A percentile compares a stretch with the other conserved stretches of the same genome.
phyloP scores from a whole-genome alignment of 495 filamentous ascomycete genomes.

The Parathielavia appendiculata region DNA sequence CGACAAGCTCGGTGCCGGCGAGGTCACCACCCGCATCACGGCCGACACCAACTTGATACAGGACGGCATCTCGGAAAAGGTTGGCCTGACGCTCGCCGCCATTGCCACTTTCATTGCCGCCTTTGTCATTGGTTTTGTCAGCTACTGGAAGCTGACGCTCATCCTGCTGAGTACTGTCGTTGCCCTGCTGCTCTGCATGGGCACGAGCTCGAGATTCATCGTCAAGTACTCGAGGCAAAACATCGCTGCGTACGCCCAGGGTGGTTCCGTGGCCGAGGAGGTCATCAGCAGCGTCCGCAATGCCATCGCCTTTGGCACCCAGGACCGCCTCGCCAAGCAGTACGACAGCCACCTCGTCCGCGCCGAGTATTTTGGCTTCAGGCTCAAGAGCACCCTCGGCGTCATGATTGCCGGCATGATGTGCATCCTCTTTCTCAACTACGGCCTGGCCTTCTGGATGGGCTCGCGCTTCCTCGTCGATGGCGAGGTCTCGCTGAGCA shows the following conservation, averaged over 20 bases:
- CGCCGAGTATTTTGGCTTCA: constrained; percentile 74
- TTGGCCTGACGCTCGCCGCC: constrained; percentile 68
- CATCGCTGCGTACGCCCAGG: constrained; percentile 70
- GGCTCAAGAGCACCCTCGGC: constrained; percentile 62
- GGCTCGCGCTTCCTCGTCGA: constrained; percentile 72
- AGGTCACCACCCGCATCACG: constrained; percentile 89
- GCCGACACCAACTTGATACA: constrained; percentile 85
- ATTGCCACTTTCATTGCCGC: constrained; percentile 76
- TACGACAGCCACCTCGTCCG: constrained; percentile 69
- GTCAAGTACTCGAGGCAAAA: constrained; percentile 73
- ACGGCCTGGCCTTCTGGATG: constrained; percentile 93
- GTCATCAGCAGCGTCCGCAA: constrained; percentile 92
- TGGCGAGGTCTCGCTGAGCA: constrained; percentile 52
- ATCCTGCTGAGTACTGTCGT: constrained; percentile 75
- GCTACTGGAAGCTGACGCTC: constrained; percentile 77
- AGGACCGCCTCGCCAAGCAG: constrained; percentile 77
- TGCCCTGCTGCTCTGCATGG: constrained; percentile 71
- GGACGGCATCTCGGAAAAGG: constrained; percentile 83
- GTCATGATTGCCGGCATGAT: constrained; percentile 81
- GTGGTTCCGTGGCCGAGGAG: constrained; percentile 88
- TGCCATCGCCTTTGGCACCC: constrained; percentile 87
- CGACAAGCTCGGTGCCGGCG: constrained; percentile 84
- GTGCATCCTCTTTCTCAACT: constrained; percentile 77
- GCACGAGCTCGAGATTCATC: constrained; percentile 63
- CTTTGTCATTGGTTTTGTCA: constrained; percentile 84